These are phyloP conservation scores for Kernera saxatilis DNA, from an alignment of 345 rosid species.

Conservation along the genomic window DNA sequence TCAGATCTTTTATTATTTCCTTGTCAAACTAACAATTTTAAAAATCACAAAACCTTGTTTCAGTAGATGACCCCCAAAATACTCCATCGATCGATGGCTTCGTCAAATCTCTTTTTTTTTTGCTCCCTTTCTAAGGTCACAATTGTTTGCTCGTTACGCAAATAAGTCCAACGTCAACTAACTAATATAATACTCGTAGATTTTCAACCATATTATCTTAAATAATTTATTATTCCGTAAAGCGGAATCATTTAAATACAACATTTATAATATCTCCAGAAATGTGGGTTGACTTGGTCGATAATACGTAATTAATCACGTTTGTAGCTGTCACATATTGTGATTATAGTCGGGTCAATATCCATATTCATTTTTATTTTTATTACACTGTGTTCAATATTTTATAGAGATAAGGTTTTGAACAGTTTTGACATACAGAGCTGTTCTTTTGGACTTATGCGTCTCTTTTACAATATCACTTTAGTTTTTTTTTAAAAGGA, in stretches of 20 bases:
- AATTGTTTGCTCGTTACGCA: slow-evolving; percentile 15
- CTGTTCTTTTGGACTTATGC: not conserved
- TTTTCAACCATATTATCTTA: not conserved
- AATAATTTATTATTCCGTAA: not conserved
- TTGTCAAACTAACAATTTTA: not conserved
- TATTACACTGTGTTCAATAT: not conserved
- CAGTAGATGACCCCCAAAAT: not conserved
- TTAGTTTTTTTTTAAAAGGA: no score
- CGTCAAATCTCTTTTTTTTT: no score
- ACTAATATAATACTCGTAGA: not conserved
- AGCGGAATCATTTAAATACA: not conserved
- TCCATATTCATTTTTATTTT: not conserved
- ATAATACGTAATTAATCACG: not conserved
- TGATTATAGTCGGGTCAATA: slow-evolving; percentile 1
- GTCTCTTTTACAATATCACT: not conserved
- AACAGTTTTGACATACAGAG: not conserved
- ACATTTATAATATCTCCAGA: not conserved
- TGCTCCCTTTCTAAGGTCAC: not conserved
- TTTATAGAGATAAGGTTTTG: not conserved
- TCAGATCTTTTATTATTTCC: not conserved
- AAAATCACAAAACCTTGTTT: not conserved
- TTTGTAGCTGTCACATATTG: not conserved
- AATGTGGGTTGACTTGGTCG: slow-evolving; percentile 8
- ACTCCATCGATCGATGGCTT: slow-evolving; percentile 12
- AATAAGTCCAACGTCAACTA: slow-evolving; percentile 5